A percentile compares a stretch with the other conserved stretches of the same genome.
These are phyloP conservation scores for Chaetomidium leptoderma DNA, from an alignment of 495 filamentous ascomycete genomes.

Conservation along the genomic window DNA sequence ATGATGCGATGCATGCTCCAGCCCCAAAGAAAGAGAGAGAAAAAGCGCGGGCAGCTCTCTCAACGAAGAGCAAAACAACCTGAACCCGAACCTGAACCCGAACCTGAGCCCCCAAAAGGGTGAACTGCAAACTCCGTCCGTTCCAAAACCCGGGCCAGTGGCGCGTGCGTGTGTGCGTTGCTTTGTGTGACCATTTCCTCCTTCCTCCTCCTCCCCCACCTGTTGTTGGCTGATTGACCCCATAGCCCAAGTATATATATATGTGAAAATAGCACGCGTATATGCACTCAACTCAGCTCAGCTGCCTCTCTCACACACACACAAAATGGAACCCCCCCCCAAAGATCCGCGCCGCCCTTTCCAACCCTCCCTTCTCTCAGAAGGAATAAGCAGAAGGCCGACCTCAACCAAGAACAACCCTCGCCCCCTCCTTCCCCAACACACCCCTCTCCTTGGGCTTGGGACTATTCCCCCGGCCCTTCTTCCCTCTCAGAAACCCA, in stretches of 20 bases:
- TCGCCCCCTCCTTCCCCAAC: conserved; percentile 88
- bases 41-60: background rate
- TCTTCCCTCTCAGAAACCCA: conserved; percentile 82
- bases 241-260: background rate
- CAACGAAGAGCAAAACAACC: background rate
- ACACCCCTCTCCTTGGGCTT: conserved; percentile 93
- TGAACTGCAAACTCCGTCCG: too few relatives aligned
- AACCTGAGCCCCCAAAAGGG: background rate
- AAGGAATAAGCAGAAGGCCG: background rate
- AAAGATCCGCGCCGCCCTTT: background rate
- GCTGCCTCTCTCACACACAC: too few relatives aligned
- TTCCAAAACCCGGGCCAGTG: too few relatives aligned
- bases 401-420: conserved; percentile 55
- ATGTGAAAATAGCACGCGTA: background rate
- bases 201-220: background rate
- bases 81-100: background rate
- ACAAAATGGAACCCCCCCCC: background rate
- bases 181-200: too few relatives aligned
- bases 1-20: background rate
- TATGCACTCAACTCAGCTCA: background rate
- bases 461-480: conserved; percentile 83
- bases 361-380: background rate
- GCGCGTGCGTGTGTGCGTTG: too few relatives aligned
- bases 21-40: background rate
- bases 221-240: too few relatives aligned